Conservation (phyloP, 2,329 filamentous ascomycete species). For the Zymoseptoria passerinii region DNA sequence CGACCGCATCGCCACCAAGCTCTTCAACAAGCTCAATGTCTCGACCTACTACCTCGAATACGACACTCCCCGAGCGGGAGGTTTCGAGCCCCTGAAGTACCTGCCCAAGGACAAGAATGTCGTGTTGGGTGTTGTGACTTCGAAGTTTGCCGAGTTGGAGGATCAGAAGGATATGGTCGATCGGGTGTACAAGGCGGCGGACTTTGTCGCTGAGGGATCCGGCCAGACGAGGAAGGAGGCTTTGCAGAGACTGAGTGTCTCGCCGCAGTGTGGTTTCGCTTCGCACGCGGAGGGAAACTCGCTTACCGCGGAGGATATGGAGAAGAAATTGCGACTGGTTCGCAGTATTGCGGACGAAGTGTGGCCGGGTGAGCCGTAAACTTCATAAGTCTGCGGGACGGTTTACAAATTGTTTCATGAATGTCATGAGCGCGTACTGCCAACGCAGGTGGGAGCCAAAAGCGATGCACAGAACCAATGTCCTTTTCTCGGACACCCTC, state of each 20-base stretch:
- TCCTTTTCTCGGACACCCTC: no score
- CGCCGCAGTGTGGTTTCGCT: slow-evolving; percentile 53
- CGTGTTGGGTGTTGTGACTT: slow-evolving; percentile 40
- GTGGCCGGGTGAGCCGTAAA: slow-evolving; percentile 51
- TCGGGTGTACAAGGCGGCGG: slow-evolving; percentile 45
- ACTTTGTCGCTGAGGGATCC: slow-evolving; percentile 61
- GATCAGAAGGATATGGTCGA: slow-evolving; percentile 40
- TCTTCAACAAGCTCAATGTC: slow-evolving; percentile 30
- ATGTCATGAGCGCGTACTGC: background rate
- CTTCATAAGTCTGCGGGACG: background rate
- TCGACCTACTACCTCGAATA: slow-evolving; percentile 34
- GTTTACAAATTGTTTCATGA: background rate
- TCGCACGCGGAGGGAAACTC: slow-evolving; percentile 67
- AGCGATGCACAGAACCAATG: no score
- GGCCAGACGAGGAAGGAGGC: slow-evolving; percentile 54
- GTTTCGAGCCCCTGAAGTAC: slow-evolving; percentile 39
- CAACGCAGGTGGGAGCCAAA: no score
- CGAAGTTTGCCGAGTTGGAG: slow-evolving; percentile 40
- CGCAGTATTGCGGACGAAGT: slow-evolving; percentile 64
- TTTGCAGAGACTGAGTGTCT: slow-evolving; percentile 58
- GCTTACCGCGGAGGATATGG: slow-evolving; percentile 52
- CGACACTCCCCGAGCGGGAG: slow-evolving; percentile 41
- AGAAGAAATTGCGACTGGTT: slow-evolving; percentile 62
- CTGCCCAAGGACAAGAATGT: slow-evolving; percentile 42
- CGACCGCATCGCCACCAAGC: slow-evolving; percentile 36